These are phyloP conservation scores for Takashimella koratensis DNA, from an alignment of 1,284 basidiomycete species.

Conservation along the genomic window DNA sequence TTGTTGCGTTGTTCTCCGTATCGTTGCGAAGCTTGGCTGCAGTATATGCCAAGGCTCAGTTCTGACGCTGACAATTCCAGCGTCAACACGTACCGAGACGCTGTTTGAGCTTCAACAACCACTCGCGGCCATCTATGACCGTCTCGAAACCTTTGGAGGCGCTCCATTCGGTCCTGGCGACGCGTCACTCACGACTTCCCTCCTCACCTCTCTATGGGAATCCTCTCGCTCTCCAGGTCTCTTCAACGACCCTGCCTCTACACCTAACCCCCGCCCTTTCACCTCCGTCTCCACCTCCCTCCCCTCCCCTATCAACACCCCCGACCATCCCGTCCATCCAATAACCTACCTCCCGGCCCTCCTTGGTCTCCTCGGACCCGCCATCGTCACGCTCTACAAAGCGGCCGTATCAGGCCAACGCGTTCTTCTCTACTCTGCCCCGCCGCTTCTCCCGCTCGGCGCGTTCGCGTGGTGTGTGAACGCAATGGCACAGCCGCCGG, in stretches of 20 bases:
- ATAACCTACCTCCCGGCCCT: slow-evolving; percentile 36
- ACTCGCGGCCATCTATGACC: slow-evolving; percentile 29
- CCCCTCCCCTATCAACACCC: no score
- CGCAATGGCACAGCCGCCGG: slow-evolving; percentile 37
- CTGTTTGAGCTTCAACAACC: slow-evolving; percentile 24
- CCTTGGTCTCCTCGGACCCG: slow-evolving; percentile 33
- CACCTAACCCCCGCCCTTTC: slow-evolving; percentile 3
- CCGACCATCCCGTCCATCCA: slow-evolving; percentile 28
- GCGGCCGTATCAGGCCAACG: slow-evolving; percentile 36
- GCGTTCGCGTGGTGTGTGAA: slow-evolving; percentile 42
- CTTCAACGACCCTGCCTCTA: background rate
- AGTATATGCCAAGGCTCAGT: no score
- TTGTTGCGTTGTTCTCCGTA: no score
- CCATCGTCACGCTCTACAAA: slow-evolving; percentile 38
- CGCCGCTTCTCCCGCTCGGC: slow-evolving; percentile 35
- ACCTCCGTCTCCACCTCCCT: background rate
- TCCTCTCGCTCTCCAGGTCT: slow-evolving; percentile 4
- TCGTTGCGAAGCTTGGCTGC: no score
- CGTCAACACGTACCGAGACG: slow-evolving; percentile 4
- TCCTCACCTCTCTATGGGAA: background rate
- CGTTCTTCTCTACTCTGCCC: slow-evolving; percentile 40
- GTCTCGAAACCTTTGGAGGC: slow-evolving; percentile 18
- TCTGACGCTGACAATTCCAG: no score
- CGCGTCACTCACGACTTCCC: background rate
- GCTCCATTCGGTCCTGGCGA: background rate